Base-by-base conservation (phyloP, 352 stramenopile species). In the Phytophthora idaei region DNA sequence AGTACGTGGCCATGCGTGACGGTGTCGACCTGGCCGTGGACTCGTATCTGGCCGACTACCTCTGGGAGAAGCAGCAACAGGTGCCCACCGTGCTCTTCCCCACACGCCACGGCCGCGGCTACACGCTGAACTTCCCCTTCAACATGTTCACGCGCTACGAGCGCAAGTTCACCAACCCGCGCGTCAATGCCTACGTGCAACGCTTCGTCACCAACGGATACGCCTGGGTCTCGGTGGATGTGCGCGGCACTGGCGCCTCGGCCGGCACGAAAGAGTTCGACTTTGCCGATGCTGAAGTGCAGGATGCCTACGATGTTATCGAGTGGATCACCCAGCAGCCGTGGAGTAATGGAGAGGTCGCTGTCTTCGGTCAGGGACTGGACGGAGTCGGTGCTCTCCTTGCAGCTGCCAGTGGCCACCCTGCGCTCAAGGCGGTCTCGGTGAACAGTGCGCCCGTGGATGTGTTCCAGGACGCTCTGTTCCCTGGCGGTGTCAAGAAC, bases 311-410 rank as follows among this genome's bases (percentile, higher is more conserved):
- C 57, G 84, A 93, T 42, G 52, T 94, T 12, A 83, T 94, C 47
- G 83, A 94, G 54, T 94, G 87, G 87, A 84, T 94, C 69, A 87
- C 80, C 0, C 54, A 89, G 63, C 87, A 94, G 62, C 70, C 77
- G 2, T 94, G 87, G 87, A 92, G 83, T 25, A 91, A 93, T 73
- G 87, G 87, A 52, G 68, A 93, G 14, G 87, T 94, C 9, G 83
- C 78, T 10, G 74, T 77, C 1, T 82, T 93, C 45, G 87, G 87
- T 48, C 83, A 93, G 60, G 87, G 87, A 50, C 60, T 93, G 27
- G 87, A 94, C 17, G 87, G 87, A 27, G 75, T 90, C 12, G 76
- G 83, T 3, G 87, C 87, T 31, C 73, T 93, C 31, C 63, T 94
- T 21, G 66, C 81, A 6, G 87, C 83, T 9, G 82, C 81, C 7